phyloP scores from a whole-genome alignment of 2,329 filamentous ascomycete genomes.

The Phyllosticta citriasiana region DNA sequence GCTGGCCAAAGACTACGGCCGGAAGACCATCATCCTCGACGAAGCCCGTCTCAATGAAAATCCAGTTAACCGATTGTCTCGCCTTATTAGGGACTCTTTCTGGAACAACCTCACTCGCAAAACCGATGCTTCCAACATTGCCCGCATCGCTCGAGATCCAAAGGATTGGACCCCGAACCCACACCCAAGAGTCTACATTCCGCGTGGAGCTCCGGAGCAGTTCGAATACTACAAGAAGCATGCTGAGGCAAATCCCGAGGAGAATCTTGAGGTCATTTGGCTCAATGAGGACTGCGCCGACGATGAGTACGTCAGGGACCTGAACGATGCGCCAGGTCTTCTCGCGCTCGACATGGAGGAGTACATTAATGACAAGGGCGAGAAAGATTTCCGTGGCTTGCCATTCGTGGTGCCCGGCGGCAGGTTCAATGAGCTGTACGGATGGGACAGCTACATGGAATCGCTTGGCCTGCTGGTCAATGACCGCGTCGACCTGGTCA shows the following conservation, averaged over 20 bases:
- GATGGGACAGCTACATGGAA: slow-evolving; percentile 99
- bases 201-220: slow-evolving; percentile 74
- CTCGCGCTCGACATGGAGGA: slow-evolving; percentile 85
- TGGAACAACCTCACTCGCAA: slow-evolving; percentile 85
- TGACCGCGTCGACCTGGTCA: slow-evolving; percentile 76
- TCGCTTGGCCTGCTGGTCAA: slow-evolving; percentile 81
- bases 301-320: slow-evolving; percentile 66
- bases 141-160: slow-evolving; percentile 75
- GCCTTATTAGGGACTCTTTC: slow-evolving; percentile 81
- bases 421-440: slow-evolving; percentile 95
- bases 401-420: slow-evolving; percentile 97
- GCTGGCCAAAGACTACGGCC: slow-evolving; percentile 80
- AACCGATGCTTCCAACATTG: slow-evolving; percentile 82
- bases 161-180: slow-evolving; percentile 94
- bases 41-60: slow-evolving; percentile 91
- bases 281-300: slow-evolving; percentile 65
- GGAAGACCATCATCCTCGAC: slow-evolving; percentile 82
- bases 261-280: slow-evolving; percentile 76
- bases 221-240: slow-evolving; percentile 79
- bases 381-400: slow-evolving; percentile 63
- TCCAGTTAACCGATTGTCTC: slow-evolving; percentile 75
- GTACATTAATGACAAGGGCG: slow-evolving; percentile 53
- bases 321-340: slow-evolving; percentile 81
- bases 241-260: slow-evolving; percentile 67
- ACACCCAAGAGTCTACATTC: slow-evolving; percentile 84